phyloP scores from a whole-genome alignment of 495 filamentous ascomycete genomes.

The Penicillium flavigenum region DNA sequence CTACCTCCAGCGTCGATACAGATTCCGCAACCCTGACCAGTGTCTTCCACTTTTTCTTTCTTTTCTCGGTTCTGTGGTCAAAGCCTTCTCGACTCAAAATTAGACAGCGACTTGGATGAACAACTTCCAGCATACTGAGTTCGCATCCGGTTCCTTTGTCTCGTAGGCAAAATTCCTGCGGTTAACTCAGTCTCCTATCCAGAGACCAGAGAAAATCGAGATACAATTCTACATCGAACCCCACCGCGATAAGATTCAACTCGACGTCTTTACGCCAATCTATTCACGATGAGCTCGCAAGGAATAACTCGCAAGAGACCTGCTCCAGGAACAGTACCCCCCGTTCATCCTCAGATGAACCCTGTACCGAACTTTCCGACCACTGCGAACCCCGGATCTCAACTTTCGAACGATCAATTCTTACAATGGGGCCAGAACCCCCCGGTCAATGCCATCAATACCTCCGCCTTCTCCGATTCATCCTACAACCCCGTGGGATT shows the following conservation, averaged over 20 bases:
- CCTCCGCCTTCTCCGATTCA: conserved; percentile 32
- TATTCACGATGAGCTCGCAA: conserved; percentile 42
- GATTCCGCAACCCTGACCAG: neutral
- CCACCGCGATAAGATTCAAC: conserved; percentile 14
- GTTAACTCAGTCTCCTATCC: neutral
- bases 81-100: conserved; percentile 20
- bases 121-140: conserved; percentile 1
- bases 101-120: conserved; percentile 14
- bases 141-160: conserved; percentile 5
- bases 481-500: conserved; percentile 44
- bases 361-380: conserved; percentile 34
- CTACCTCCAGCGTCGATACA: neutral
- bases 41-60: conserved; percentile 17
- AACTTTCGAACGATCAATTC: conserved; percentile 55
- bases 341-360: conserved; percentile 48
- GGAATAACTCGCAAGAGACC: conserved; percentile 64
- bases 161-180: neutral
- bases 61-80: conserved; percentile 15
- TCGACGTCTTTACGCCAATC: conserved; percentile 8
- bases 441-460: conserved; percentile 35
- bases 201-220: neutral
- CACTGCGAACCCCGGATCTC: conserved; percentile 32
- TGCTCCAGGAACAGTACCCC: conserved; percentile 66
- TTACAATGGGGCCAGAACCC: conserved; percentile 53
- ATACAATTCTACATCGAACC: conserved; percentile 4